Evolutionary conservation across 2,329 filamentous ascomycete genomes (phyloP).

Genomic region (Teratosphaeria epicoccoides): DNA sequence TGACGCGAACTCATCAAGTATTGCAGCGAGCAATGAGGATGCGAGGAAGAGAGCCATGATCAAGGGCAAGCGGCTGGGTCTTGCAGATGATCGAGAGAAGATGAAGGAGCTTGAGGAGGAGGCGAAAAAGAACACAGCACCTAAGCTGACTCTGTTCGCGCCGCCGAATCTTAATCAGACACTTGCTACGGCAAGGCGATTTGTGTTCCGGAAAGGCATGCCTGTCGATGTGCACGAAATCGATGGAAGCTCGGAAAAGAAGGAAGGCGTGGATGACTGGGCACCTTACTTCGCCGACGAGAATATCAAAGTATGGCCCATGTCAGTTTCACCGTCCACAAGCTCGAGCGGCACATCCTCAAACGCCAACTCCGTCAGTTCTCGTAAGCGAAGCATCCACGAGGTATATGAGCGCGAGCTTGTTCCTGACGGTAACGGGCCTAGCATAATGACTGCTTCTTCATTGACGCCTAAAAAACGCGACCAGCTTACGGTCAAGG

Average conservation of each 20-base stretch:
- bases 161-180: constrained; percentile 69
- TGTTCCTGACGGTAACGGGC: constrained; percentile 4
- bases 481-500: constrained; percentile 36
- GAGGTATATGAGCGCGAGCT: constrained; percentile 25
- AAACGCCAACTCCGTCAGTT: constrained; percentile 10
- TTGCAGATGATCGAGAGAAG: constrained; percentile 13
- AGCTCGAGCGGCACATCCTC: background rate
- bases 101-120: constrained; percentile 21
- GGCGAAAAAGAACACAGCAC: constrained; percentile 23
- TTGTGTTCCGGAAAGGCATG: constrained; percentile 76
- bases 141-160: constrained; percentile 57
- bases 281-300: constrained; percentile 63
- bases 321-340: constrained; percentile 43
- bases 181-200: constrained; percentile 70
- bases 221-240: constrained; percentile 64
- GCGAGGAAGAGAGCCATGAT: constrained; percentile 28
- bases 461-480: constrained; percentile 34
- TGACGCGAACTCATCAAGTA: constrained; percentile 46
- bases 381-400: constrained; percentile 27
- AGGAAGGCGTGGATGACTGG: constrained; percentile 23
- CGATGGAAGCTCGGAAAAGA: constrained; percentile 20
- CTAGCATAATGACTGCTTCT: constrained; percentile 20
- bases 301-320: constrained; percentile 73
- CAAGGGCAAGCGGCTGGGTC: constrained; percentile 25
- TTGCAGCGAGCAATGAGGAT: constrained; percentile 34